Percentiles rank a stretch among this genome's conserved stretches.
Evolutionary conservation across 345 rosid genomes (phyloP).

Genomic region (Corymbia maculata): DNA sequence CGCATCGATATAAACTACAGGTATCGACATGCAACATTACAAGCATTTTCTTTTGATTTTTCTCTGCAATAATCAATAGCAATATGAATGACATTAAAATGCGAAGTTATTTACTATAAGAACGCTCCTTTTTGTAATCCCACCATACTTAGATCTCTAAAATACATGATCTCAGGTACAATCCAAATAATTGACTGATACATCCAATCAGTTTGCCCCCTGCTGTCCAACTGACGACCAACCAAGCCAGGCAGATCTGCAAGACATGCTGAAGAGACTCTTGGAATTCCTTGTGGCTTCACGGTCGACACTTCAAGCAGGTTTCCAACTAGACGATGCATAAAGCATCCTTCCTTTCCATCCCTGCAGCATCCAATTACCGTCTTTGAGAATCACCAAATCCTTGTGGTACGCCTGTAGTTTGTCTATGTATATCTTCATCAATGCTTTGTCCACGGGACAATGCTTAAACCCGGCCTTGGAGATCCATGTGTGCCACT

Average conservation of each 20-base stretch:
- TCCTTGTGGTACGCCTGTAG: not conserved
- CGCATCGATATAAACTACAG: not conserved
- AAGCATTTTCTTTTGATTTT: not conserved
- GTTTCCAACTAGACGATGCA: not conserved
- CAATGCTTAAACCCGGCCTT: conserved; percentile 41
- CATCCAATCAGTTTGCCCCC: not conserved
- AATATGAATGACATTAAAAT: not conserved
- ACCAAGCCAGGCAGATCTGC: not conserved
- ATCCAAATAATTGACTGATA: not conserved
- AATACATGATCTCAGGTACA: not conserved
- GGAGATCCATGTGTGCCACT: conserved; percentile 31
- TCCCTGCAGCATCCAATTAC: not conserved
- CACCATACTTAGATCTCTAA: not conserved
- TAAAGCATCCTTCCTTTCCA: conserved; percentile 1
- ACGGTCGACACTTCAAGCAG: not conserved
- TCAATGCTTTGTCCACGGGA: conserved; percentile 13
- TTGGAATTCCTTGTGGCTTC: not conserved
- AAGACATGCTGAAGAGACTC: not conserved
- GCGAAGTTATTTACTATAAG: not conserved
- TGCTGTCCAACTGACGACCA: not conserved
- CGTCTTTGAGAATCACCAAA: not conserved
- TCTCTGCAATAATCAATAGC: not conserved
- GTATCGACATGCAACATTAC: not conserved
- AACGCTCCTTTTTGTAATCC: not conserved
- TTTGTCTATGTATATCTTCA: conserved; percentile 5